Evolutionary conservation across 768 basidiomycete genomes (phyloP), one percentile per base, ranked within the genome.

Genomic region (Rhizopogon salebrosus): DNA sequence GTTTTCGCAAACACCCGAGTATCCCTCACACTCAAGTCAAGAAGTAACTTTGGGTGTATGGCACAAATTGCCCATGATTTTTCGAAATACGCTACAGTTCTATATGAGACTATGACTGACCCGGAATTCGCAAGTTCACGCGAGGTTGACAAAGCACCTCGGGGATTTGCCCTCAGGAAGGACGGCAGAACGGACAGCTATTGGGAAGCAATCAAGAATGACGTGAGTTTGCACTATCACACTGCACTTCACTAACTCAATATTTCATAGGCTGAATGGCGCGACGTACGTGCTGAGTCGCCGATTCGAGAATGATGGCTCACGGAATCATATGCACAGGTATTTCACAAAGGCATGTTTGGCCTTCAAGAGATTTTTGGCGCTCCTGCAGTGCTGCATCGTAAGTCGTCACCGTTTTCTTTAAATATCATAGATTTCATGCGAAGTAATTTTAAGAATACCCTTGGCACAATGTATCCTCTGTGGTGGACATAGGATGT

Each of bases 1-100:
- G 51, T 51, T 0, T 71, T 67, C 54, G 63, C 67, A 9, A 71
- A 70, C 50, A 71, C 66, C 41, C 70, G 67, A n/a, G 59, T 70
- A 23, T 71, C 70, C 2, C 59, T 67, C 7, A 42, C 63, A 1
- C 58, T 65, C 8, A 57, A 52, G 37, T 60, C 61, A 14, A 45
- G 6, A 26, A 61, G 51, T n/a, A 38, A 52, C 26, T 11, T 53
- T 0, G 57, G 57, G 4, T 59, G 48, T 13, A 49, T 62, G 8
- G 48, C 53, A 0, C 52, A 52, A 9, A 50, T 8, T 26, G 51
- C 2, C 1, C 55, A 56, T 23, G 56, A 64, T 46, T 42, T 52
- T 11, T 43, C 55, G 11, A 49, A 49, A 41, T 59, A 51, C 26
- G 60, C 60, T 3, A 26, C n/a, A 5, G 54, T 54, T 8, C 27